Percentiles rank a stretch among this genome's conserved stretches.
Conservation (phyloP, 345 rosid species). For the Litchi chinensis region DNA sequence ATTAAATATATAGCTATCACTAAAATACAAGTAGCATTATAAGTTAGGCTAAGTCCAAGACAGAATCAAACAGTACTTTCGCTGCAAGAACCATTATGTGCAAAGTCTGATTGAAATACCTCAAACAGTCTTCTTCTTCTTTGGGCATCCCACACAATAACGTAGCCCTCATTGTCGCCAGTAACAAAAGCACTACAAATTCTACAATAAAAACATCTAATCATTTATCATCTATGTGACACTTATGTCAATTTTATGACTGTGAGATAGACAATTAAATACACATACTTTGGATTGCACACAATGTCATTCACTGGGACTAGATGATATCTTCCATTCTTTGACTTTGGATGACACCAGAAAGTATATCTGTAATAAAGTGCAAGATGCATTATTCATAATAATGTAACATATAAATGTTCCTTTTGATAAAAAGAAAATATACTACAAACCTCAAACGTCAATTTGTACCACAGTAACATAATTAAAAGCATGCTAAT, state of each 20-base stretch:
- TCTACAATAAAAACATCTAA: constrained; percentile 38
- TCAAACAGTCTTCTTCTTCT: constrained; percentile 67
- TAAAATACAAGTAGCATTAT: neutral
- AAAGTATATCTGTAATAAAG: constrained; percentile 60
- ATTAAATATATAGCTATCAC: neutral
- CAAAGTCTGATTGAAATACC: constrained; percentile 37
- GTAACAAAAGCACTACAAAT: constrained; percentile 60
- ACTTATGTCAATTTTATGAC: constrained; percentile 13
- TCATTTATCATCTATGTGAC: constrained; percentile 25
- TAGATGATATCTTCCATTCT: constrained; percentile 56
- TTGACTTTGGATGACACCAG: constrained; percentile 75
- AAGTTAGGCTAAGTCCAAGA: neutral
- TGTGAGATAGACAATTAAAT: constrained; percentile 20
- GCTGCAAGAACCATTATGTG: neutral
- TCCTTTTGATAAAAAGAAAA: neutral
- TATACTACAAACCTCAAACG: neutral
- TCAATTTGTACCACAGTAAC: neutral
- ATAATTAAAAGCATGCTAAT: neutral
- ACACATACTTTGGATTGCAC: constrained; percentile 64
- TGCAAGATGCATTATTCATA: constrained; percentile 12
- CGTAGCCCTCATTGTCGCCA: constrained; percentile 77
- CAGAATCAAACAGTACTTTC: constrained; percentile 5
- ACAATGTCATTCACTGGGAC: constrained; percentile 67
- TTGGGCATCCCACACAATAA: constrained; percentile 66
- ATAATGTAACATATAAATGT: neutral